Evolutionary conservation across 805 yeast species (phyloP), one percentile per base, ranked within the genome.

Genomic region (Ogataea paraovalis): DNA sequence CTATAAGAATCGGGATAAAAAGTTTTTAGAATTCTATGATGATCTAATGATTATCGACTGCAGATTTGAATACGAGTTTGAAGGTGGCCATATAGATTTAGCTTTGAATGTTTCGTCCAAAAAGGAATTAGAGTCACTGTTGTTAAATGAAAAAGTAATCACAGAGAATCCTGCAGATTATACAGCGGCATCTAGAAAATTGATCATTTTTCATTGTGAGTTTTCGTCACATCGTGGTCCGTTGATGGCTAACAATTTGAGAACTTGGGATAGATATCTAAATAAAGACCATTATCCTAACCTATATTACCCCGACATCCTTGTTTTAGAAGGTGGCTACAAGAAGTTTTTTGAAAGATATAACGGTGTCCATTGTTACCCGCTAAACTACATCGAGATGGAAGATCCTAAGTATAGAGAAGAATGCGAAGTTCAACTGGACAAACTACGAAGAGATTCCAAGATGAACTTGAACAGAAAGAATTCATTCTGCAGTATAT

Each of bases 191-290:
- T 38, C 50, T 37, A 73, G 70, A 18, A 73, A 72, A 19, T 69
- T 94, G 46, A 64, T 92, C 6, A 74, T 94, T 10, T 92, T 94
- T 71, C 97, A 94, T 67, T 94, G 99, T 68, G 99, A 94, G 67
- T 92, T 89, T 64, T 85, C 95, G 34, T 80, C 95, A 5, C 88
- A 85, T 62, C 75, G 99, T 49, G 96, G 98, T n/a, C 99, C 99
- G 4, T 71, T 85, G 42, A 80, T 94, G 85, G 98, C 98, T 1
- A 73, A 82, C 45, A 90, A 89, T 63, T 74, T 94, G 47, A 73
- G 99, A 51, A 83, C 83, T 50, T 78, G 86, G 56, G 99, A 94
- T 68, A 78, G 99, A 52, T 76, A 77, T 36, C 56, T 80, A 44
- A 90, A 91, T 64, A 73, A 80, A 51, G 81, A 83, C 47, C 73